Conservation (phyloP, 495 filamentous ascomycete species). For the Trichoderma orchidacearum region DNA sequence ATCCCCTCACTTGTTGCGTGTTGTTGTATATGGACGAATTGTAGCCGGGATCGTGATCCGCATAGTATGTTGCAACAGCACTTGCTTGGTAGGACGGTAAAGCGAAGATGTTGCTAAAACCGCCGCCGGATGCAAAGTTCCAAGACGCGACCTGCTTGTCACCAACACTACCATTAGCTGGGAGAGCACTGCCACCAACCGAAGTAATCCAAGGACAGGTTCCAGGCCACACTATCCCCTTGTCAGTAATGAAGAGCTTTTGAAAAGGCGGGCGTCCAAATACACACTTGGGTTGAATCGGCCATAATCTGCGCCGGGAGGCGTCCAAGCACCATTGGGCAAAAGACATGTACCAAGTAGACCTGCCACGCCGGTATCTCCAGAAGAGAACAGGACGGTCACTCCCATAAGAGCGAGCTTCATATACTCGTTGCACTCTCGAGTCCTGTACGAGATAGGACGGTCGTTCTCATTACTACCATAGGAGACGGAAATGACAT, state of each 20-base stretch:
- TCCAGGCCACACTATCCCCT: conserved; percentile 10
- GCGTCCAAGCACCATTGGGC: neutral
- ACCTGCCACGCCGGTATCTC: conserved; percentile 25
- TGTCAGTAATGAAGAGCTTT: neutral
- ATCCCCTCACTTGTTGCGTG: conserved; percentile 6
- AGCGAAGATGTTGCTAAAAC: conserved; percentile 31
- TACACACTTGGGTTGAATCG: conserved; percentile 8
- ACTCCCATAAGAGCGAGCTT: conserved; percentile 34
- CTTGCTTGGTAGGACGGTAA: conserved; percentile 21
- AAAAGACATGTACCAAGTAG: conserved; percentile 8
- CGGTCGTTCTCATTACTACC: conserved; percentile 35
- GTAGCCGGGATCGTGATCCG: conserved; percentile 9
- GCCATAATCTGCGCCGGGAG: neutral
- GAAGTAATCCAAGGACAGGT: conserved; percentile 32
- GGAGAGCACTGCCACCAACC: conserved; percentile 27
- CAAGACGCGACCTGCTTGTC: conserved; percentile 21
- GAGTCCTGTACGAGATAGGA: conserved; percentile 36
- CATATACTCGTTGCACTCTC: conserved; percentile 41
- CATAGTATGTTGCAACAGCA: conserved; percentile 10
- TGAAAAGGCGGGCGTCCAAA: neutral
- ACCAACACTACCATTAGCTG: conserved; percentile 12
- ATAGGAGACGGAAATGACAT: conserved; percentile 49
- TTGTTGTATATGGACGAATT: conserved; percentile 7
- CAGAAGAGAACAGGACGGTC: conserved; percentile 25
- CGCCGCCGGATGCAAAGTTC: conserved; percentile 28